phyloP scores from a whole-genome alignment of 139 green algal genomes.

The Diplosphaera chodatii region DNA sequence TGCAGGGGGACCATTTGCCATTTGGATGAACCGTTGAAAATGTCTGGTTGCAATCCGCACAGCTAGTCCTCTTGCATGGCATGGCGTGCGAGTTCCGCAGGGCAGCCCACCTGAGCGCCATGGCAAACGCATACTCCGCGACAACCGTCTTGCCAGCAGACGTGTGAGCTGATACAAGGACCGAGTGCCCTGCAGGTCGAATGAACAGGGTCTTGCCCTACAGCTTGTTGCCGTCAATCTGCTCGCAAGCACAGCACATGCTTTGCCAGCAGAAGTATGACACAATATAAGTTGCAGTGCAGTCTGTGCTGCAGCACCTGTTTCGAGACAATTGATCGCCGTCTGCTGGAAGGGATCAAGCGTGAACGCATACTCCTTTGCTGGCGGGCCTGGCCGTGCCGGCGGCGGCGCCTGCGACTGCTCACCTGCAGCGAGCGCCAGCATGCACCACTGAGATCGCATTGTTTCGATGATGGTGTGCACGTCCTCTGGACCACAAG shows the following conservation, averaged over 20 bases:
- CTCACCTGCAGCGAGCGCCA: constrained; percentile 1
- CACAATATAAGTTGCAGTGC: background rate
- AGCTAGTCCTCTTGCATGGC: too few species aligned
- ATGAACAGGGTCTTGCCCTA: too few species aligned
- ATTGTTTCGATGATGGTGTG: too few species aligned
- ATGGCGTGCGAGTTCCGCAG: too few species aligned
- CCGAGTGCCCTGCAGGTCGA: constrained; percentile 42
- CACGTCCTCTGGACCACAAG: too few species aligned
- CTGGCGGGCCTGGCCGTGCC: constrained; percentile 16
- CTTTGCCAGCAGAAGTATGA: background rate
- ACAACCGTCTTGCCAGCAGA: constrained; percentile 79
- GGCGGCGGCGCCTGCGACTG: constrained; percentile 39
- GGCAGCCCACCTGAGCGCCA: constrained; percentile 51
- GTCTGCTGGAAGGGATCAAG: constrained; percentile 80
- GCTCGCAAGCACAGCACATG: background rate
- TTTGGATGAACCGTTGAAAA: too few species aligned
- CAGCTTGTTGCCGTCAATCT: too few species aligned
- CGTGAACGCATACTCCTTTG: constrained; percentile 51
- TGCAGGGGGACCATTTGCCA: too few species aligned
- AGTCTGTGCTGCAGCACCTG: constrained; percentile 7
- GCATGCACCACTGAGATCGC: background rate
- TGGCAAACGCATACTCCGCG: constrained; percentile 78
- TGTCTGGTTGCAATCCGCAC: too few species aligned
- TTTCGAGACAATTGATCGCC: constrained; percentile 63
- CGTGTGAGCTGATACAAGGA: constrained; percentile 60